A percentile compares a stretch with the other conserved stretches of the same genome.
Conservation (phyloP, 176 grass and related monocot species). For the Guadua angustifolia region DNA sequence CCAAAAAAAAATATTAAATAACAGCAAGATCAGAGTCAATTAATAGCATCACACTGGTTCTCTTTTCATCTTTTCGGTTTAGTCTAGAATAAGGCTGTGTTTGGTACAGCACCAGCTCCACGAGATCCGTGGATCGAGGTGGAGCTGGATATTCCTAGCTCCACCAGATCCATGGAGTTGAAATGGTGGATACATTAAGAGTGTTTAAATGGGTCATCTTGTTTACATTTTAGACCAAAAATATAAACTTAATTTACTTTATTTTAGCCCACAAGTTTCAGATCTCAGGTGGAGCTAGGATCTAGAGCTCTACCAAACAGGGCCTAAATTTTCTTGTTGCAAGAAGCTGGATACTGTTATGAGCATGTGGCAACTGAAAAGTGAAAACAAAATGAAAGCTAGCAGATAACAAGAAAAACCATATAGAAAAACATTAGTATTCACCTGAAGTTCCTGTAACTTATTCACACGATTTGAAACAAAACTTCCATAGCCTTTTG, state of each 20-base stretch:
- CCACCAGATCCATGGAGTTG: too few species aligned
- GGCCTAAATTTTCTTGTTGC: neutral
- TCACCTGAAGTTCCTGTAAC: constrained; percentile 66
- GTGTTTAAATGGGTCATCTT: too few species aligned
- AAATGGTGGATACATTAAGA: too few species aligned
- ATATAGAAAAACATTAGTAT: constrained; percentile 19
- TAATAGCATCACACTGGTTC: neutral
- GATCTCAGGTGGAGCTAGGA: too few species aligned
- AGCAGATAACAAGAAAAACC: constrained; percentile 31
- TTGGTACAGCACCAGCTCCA: too few species aligned
- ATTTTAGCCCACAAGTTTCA: too few species aligned
- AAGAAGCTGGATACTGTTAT: constrained; percentile 24
- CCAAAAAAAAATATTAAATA: constrained; percentile 6
- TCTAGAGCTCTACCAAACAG: too few species aligned
- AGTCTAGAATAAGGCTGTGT: constrained; percentile 41
- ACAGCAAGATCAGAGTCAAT: neutral
- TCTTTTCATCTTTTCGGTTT: neutral
- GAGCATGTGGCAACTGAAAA: neutral
- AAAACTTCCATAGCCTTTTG: constrained; percentile 77
- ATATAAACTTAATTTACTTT: too few species aligned
- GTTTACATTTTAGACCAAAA: too few species aligned
- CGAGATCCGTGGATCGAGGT: too few species aligned
- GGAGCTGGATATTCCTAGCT: too few species aligned
- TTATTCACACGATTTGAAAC: constrained; percentile 77
- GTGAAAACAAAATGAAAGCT: constrained; percentile 7